Evolutionary conservation across 1,139 yeast species (phyloP), one percentile per base, ranked within the genome.

Genomic region (Candida sojae): DNA sequence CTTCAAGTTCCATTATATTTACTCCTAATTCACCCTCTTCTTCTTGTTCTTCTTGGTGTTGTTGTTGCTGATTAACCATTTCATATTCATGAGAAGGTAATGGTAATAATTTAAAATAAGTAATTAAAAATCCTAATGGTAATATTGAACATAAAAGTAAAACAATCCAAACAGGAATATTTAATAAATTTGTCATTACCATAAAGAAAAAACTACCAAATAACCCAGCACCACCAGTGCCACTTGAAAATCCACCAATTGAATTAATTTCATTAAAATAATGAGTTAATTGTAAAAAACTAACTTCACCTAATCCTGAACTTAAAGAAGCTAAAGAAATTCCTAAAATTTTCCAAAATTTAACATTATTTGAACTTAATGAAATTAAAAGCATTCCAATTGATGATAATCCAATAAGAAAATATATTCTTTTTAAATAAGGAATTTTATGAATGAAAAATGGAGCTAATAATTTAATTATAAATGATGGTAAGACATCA

Each of bases 181-280:
- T 67, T 23, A 73, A 36, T 10, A 75, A 49, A 48, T 70, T 73
- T 25, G 80, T 75, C 54, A 75, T 51, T n/a, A 73, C 42, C 68
- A 75, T 58, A 51, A 70, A 75, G 33, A 70, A 48, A 49, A 73
- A 73, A 57, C 96, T 84, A 0, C 98, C 99, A 21, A 82, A 78
- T 3, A 92, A 66, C 0, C 98, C 98, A 0, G 99, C 98, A 10
- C 90, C 96, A 0, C 98, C 98, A 0, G 98, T 93, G 0, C 99
- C 99, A 11, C 91, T 80, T 34, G 96, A 87, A 80, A 95, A 93
- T 0, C 96, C 97, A 43, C 88, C 84, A 42, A 93, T 73, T 2
- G 96, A 77, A 44, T 57, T 48, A 17, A 67, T 62, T 32, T 77
- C 76, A 17, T 74, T 74, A 59, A 79, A 85, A 57, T 71, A 82